phyloP scores from a whole-genome alignment of 2,329 filamentous ascomycete species.

The Hypoxylon sp. region DNA sequence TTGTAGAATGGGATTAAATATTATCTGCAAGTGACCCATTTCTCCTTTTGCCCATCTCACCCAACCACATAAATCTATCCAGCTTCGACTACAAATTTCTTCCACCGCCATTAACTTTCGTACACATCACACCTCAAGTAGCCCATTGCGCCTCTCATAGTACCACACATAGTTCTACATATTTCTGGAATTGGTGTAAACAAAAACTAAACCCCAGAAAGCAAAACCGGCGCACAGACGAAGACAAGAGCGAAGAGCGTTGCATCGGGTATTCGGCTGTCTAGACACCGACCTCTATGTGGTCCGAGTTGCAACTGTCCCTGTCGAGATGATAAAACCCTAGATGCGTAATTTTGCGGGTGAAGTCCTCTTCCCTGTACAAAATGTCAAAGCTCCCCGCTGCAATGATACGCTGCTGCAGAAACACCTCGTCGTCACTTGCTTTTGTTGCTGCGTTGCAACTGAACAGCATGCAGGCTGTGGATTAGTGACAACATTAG shows the following conservation, averaged over 20 bases:
- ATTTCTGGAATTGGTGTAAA: slow-evolving; percentile 8
- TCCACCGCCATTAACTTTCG: neutral
- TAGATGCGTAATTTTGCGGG: slow-evolving; percentile 17
- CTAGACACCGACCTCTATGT: slow-evolving; percentile 32
- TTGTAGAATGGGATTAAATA: slow-evolving; percentile 6
- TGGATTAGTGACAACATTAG: slow-evolving; percentile 20
- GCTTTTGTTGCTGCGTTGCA: slow-evolving; percentile 31
- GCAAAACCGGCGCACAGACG: slow-evolving; percentile 34
- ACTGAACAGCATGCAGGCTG: slow-evolving; percentile 10
- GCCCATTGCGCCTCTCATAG: neutral
- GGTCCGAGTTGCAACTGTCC: slow-evolving; percentile 27
- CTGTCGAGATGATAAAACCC: slow-evolving; percentile 25
- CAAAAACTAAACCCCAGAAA: slow-evolving; percentile 17
- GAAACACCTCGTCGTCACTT: slow-evolving; percentile 30
- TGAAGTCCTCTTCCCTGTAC: slow-evolving; percentile 12
- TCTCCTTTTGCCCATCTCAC: slow-evolving; percentile 20
- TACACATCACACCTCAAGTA: neutral
- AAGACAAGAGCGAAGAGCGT: slow-evolving; percentile 26
- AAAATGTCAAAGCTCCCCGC: slow-evolving; percentile 35
- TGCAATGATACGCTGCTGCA: slow-evolving; percentile 39
- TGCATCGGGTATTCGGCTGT: slow-evolving; percentile 28
- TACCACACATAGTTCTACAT: neutral
- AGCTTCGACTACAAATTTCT: neutral
- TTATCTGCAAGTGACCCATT: slow-evolving; percentile 15
- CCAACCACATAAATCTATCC: slow-evolving; percentile 10